Percentiles rank a stretch among this genome's conserved stretches.
Evolutionary conservation across 345 rosid genomes (phyloP).

Genomic region (Toxicodendron radicans): DNA sequence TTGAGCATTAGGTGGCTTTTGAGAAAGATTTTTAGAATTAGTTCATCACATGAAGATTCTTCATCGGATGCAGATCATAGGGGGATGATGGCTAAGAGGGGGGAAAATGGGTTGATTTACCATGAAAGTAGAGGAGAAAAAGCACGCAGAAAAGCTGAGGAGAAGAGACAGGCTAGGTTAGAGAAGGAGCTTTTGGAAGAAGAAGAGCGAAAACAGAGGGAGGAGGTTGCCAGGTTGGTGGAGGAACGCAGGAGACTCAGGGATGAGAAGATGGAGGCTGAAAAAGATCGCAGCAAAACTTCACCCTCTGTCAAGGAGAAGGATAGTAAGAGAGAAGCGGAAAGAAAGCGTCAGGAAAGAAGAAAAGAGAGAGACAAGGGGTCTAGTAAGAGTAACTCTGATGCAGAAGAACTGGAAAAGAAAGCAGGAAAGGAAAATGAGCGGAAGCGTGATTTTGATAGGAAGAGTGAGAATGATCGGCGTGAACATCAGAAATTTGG

Average conservation of each 20-base stretch:
- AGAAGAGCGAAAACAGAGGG: slow-evolving; percentile 94
- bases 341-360: slow-evolving; percentile 79
- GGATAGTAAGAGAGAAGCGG: slow-evolving; percentile 65
- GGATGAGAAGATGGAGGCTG: slow-evolving; percentile 79
- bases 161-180: slow-evolving; percentile 92
- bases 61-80: slow-evolving; percentile 62
- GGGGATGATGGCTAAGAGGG: slow-evolving; percentile 62
- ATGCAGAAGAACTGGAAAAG: slow-evolving; percentile 83
- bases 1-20: slow-evolving; percentile 89
- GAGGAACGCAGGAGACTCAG: slow-evolving; percentile 87
- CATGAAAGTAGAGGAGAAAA: slow-evolving; percentile 84
- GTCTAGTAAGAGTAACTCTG: slow-evolving; percentile 91
- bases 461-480: slow-evolving; percentile 50
- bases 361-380: slow-evolving; percentile 86
- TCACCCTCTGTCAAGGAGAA: slow-evolving; percentile 57
- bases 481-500: slow-evolving; percentile 50
- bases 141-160: slow-evolving; percentile 97
- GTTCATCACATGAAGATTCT: slow-evolving; percentile 61
- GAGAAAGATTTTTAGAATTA: slow-evolving; percentile 86
- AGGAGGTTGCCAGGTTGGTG: slow-evolving; percentile 92
- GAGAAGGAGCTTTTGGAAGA: slow-evolving; percentile 87
- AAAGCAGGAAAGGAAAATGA: slow-evolving; percentile 63
- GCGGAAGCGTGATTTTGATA: slow-evolving; percentile 55
- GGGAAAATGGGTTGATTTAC: slow-evolving; percentile 57
- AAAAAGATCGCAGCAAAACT: slow-evolving; percentile 51